phyloP scores from a whole-genome alignment of 768 basidiomycete genomes.

The Tylopilus plumbeoviolaceoides region DNA sequence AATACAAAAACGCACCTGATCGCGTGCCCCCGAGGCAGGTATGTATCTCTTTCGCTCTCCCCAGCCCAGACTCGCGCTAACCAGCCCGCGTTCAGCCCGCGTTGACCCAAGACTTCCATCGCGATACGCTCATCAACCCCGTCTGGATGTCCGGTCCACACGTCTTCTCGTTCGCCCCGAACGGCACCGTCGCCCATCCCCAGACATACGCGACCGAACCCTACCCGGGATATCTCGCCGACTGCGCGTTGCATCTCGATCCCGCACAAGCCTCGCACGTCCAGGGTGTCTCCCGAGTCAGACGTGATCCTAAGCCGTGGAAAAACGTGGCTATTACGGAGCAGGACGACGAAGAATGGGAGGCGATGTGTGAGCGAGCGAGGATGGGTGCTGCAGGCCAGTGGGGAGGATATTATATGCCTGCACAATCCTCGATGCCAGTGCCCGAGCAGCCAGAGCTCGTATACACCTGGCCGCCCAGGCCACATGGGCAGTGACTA shows the following conservation, averaged over 20 bases:
- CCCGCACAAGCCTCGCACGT: background rate
- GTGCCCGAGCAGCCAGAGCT: background rate
- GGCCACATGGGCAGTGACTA: background rate
- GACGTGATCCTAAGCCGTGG: slow-evolving; percentile 10
- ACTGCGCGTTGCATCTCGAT: background rate
- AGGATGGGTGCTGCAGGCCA: background rate
- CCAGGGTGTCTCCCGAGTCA: background rate
- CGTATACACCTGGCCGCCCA: background rate
- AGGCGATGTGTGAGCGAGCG: background rate
- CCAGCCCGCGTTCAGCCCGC: background rate
- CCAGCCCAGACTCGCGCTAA: background rate
- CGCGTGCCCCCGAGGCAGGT: background rate
- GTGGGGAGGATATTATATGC: background rate
- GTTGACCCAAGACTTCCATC: slow-evolving; percentile 40
- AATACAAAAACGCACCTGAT: background rate
- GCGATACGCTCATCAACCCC: slow-evolving; percentile 41
- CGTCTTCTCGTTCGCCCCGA: slow-evolving; percentile 9
- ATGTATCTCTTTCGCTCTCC: background rate
- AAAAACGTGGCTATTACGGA: slow-evolving; percentile 11
- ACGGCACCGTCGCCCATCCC: slow-evolving; percentile 8
- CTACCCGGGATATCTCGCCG: background rate
- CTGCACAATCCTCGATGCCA: background rate
- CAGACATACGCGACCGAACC: background rate
- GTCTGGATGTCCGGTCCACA: slow-evolving; percentile 28
- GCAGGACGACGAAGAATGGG: background rate